Evolutionary conservation across 257 asterid genomes (phyloP).

Genomic region (Solanum okadae): DNA sequence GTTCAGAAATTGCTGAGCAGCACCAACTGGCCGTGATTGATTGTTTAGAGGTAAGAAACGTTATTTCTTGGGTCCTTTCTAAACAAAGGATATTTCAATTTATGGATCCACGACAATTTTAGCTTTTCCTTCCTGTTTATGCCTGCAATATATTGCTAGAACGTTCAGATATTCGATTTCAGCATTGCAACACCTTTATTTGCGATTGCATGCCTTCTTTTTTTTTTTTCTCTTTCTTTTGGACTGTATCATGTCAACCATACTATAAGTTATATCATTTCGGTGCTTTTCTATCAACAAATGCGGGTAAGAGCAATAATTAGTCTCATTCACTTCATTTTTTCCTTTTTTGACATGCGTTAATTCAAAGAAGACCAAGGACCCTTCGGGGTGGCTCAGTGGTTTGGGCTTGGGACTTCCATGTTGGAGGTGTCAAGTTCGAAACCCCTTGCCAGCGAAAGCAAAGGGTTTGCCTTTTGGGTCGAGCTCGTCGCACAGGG

Average conservation of each 20-base stretch:
- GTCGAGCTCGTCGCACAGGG: not conserved
- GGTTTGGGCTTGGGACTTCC: not conserved
- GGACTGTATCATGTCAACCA: not conserved
- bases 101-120: not conserved
- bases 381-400: not conserved
- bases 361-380: not conserved
- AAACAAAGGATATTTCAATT: not conserved
- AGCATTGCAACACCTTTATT: not conserved
- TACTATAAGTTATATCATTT: not conserved
- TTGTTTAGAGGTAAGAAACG: conserved; percentile 71
- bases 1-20: conserved; percentile 92
- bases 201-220: not conserved
- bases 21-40: conserved; percentile 98
- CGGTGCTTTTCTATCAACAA: not conserved
- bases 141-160: not conserved
- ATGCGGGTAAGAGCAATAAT: not conserved
- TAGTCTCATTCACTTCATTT: not conserved
- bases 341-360: not conserved
- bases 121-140: not conserved
- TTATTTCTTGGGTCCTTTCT: not conserved
- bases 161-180: not conserved
- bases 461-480: not conserved
- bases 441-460: not conserved
- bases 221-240: not conserved
- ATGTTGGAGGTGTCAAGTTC: not conserved